Conservation (phyloP, 2,329 filamentous ascomycete genomes). For the Penicillium sp. region DNA sequence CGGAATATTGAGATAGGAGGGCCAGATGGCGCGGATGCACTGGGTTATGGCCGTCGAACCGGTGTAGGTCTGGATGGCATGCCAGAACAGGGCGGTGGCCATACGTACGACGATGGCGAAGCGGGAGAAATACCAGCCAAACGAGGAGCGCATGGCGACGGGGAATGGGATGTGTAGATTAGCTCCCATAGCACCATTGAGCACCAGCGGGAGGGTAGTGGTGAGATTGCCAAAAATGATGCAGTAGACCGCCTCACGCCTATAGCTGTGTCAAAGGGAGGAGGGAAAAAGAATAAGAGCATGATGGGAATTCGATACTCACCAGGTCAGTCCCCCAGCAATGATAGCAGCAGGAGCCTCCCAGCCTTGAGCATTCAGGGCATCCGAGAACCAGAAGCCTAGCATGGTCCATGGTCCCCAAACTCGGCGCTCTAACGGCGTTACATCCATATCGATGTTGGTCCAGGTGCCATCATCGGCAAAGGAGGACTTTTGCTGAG, state of each 20-base stretch:
- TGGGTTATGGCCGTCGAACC: neutral
- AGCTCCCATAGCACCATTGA: too few relatives aligned
- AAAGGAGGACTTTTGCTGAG: slow-evolving; percentile 37
- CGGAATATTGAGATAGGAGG: slow-evolving; percentile 42
- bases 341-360: slow-evolving; percentile 46
- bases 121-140: too few relatives aligned
- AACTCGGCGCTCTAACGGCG: slow-evolving; percentile 43
- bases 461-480: slow-evolving; percentile 27
- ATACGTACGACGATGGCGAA: slow-evolving; percentile 29
- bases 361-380: slow-evolving; percentile 45
- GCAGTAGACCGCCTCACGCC: too few relatives aligned
- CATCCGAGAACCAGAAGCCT: slow-evolving; percentile 46
- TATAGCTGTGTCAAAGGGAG: too few relatives aligned
- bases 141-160: too few relatives aligned
- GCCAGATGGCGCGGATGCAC: slow-evolving; percentile 30
- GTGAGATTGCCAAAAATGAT: too few relatives aligned
- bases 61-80: slow-evolving; percentile 26
- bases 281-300: too few relatives aligned
- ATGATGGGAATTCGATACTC: too few relatives aligned
- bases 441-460: slow-evolving; percentile 45
- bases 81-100: slow-evolving; percentile 38
- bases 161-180: too few relatives aligned
- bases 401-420: slow-evolving; percentile 43
- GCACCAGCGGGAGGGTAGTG: too few relatives aligned
- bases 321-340: neutral